phyloP scores from a whole-genome alignment of 495 filamentous ascomycete species.

The Aspergillus mulundensis region DNA sequence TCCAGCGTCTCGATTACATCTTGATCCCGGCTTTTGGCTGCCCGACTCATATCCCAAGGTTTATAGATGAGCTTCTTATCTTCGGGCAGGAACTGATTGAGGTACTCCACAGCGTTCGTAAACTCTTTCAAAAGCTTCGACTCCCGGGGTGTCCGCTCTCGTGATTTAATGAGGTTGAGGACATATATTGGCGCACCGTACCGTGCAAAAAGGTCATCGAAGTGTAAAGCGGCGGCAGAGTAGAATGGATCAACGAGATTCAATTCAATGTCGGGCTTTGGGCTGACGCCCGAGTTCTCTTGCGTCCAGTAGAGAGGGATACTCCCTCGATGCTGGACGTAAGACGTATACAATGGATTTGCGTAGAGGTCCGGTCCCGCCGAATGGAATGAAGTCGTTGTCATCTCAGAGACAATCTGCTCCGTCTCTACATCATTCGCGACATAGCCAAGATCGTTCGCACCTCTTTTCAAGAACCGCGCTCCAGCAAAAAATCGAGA shows the following conservation, averaged over 20 bases:
- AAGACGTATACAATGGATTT: slow-evolving; percentile 90
- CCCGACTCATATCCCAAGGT: slow-evolving; percentile 97
- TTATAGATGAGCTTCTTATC: slow-evolving; percentile 86
- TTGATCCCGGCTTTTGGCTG: slow-evolving; percentile 89
- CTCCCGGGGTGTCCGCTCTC: slow-evolving; percentile 87
- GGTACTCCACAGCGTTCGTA: slow-evolving; percentile 80
- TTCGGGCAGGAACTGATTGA: slow-evolving; percentile 88
- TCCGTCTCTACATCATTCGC: slow-evolving; percentile 99
- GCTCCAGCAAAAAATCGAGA: slow-evolving; percentile 94
- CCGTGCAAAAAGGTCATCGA: slow-evolving; percentile 90
- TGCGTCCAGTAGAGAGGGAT: slow-evolving; percentile 98
- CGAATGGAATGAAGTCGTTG: slow-evolving; percentile 92
- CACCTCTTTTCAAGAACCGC: slow-evolving; percentile 87
- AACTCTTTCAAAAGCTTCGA: slow-evolving; percentile 88
- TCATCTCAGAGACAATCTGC: slow-evolving; percentile 91
- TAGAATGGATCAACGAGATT: slow-evolving; percentile 96
- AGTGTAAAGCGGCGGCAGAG: slow-evolving; percentile 91
- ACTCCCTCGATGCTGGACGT: slow-evolving; percentile 93
- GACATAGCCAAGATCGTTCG: slow-evolving; percentile 94
- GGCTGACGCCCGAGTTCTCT: slow-evolving; percentile 90
- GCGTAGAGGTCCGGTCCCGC: slow-evolving; percentile 81
- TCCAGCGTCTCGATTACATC: slow-evolving; percentile 94
- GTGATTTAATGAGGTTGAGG: slow-evolving; percentile 87
- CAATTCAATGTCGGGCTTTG: slow-evolving; percentile 91
- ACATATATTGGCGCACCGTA: slow-evolving; percentile 91